Base-by-base conservation (phyloP, 1,284 basidiomycete species). In the Ustilago esculenta region DNA sequence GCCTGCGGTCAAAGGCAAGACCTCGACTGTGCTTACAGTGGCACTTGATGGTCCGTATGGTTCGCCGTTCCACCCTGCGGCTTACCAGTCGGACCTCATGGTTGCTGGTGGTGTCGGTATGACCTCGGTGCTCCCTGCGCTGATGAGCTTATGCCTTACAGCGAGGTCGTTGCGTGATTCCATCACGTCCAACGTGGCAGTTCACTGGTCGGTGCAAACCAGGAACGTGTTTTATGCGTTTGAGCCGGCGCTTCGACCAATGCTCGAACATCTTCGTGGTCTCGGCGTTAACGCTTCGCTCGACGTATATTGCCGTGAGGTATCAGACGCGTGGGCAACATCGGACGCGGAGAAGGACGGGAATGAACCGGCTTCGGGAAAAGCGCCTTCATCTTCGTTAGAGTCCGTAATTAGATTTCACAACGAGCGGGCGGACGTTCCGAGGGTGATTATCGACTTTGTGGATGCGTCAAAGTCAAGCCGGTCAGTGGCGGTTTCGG, bases 11-110 rank as follows among this genome's bases (percentile, higher is more conserved):
- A 56, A 54, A 29, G 56, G 49, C 34, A 53, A 56, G 18, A 33
- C 44, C 4, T 60, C 47, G 2, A 29, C 48, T 3, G n/a, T 18
- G 20, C 12, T 66, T 5, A 54, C 29, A 20, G 39, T 60, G 5
- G 55, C 48, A 12, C 21, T 78, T 23, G 76, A 78, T 25, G 76
- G 76, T 1, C 76, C 76, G 2, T 78, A 78, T 42, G 73, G 76
- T 4, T 43, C 48, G 11, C 54, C 60, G 1, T 67, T 63, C 29
- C 42, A 58, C 11, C 30, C 65, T 1, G 51, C 47, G 5, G 30
- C 58, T 4, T 77, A 75, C 30, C 43, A 67, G 21, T 14, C 50
- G 15, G 64, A 45, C 4, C 23, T 73, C 17, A 55, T 76, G 44
- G 20, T 78, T 10, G 66, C 59, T 8, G 76, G 70, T 7, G 76